phyloP scores from a whole-genome alignment of 208 protist genomes.

The Crithidia fasciculata region DNA sequence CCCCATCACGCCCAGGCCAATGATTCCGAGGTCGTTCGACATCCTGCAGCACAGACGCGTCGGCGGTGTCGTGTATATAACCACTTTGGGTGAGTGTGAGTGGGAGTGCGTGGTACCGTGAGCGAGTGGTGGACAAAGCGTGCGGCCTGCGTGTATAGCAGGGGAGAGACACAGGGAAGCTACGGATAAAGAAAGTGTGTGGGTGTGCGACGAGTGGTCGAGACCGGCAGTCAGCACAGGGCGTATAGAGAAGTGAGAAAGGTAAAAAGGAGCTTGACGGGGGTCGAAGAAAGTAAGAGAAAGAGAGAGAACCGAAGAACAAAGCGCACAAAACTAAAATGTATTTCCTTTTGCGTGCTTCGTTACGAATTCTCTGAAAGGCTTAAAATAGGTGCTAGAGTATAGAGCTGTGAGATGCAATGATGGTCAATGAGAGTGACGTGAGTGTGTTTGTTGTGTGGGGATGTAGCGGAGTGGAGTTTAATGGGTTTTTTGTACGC shows the following conservation, averaged over 20 bases:
- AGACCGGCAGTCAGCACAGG: not conserved
- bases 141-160: not conserved
- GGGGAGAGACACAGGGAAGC: not conserved
- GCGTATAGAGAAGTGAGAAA: not conserved
- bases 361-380: constrained; percentile 3
- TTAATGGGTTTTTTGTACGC: too few species aligned
- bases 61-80: too few species aligned
- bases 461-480: too few species aligned
- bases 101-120: too few species aligned
- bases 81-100: too few species aligned
- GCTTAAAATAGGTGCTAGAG: constrained; percentile 3
- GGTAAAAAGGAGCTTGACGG: not conserved
- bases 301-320: not conserved
- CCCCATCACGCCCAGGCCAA: constrained; percentile 99
- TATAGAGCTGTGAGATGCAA: constrained; percentile 6
- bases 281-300: not conserved
- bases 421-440: not conserved
- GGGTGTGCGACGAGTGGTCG: not conserved
- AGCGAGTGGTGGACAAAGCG: not conserved
- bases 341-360: constrained; percentile 1
- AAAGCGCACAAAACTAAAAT: constrained; percentile 5
- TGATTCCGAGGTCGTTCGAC: constrained; percentile 95
- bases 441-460: not conserved
- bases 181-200: not conserved
- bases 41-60: constrained; percentile 26